Conservation (phyloP, 2,329 filamentous ascomycete genomes). For the Pseudocercospora fuligena region DNA sequence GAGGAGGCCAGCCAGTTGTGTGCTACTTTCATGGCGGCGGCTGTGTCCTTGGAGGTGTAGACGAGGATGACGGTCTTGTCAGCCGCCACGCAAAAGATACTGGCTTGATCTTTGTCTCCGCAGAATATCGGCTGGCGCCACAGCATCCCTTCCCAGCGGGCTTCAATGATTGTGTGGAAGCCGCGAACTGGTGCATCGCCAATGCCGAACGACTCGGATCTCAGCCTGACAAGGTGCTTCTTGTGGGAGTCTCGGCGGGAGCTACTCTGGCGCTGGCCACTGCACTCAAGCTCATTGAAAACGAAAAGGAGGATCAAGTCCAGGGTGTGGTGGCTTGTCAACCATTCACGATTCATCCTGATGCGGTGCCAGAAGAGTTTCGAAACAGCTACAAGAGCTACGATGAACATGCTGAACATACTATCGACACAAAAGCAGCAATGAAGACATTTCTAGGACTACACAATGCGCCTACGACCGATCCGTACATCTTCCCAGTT, state of each 20-base stretch:
- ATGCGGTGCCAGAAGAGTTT: constrained; percentile 24
- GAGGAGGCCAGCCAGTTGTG: constrained; percentile 21
- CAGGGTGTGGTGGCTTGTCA: constrained; percentile 25
- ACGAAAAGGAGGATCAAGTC: constrained; percentile 13
- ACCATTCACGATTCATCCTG: constrained; percentile 26
- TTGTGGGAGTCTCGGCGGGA: constrained; percentile 27
- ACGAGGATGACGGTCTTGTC: constrained; percentile 23
- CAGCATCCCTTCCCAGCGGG: constrained; percentile 62
- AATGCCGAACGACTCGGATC: constrained; percentile 43
- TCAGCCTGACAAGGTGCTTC: constrained; percentile 15
- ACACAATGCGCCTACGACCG: constrained; percentile 17
- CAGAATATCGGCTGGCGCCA: constrained; percentile 64
- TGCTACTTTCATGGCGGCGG: constrained; percentile 27
- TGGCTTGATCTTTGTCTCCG: constrained; percentile 56
- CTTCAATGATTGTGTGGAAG: constrained; percentile 62
- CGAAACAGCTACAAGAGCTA: constrained; percentile 21
- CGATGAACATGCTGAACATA: constrained; percentile 20
- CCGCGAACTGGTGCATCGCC: constrained; percentile 58
- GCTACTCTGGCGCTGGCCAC: constrained; percentile 22
- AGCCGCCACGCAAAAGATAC: constrained; percentile 21
- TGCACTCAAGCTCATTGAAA: constrained; percentile 20
- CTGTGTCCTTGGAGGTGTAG: constrained; percentile 23
- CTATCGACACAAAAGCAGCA: constrained; percentile 22
- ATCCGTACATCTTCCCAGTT: constrained; percentile 25
- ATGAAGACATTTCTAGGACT: constrained; percentile 24